Conservation (phyloP, 75 land plant genomes). For the Cupressus sempervirens region DNA sequence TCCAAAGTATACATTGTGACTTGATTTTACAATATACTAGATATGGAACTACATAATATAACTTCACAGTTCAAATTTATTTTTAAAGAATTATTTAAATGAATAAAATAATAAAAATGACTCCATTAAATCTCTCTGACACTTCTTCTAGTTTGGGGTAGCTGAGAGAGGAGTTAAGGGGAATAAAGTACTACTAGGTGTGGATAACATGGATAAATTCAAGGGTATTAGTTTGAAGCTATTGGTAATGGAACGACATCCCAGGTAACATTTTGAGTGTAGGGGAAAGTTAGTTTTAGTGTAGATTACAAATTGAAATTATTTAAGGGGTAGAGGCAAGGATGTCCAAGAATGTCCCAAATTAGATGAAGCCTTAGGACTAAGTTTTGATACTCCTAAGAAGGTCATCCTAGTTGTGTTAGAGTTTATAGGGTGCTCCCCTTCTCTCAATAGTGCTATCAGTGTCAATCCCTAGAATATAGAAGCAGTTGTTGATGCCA, state of each 20-base stretch:
- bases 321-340: constrained; percentile 70
- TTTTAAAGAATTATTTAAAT: too few relatives aligned
- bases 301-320: constrained; percentile 78
- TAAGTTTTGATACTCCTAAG: constrained; percentile 19
- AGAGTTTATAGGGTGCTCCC: constrained; percentile 73
- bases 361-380: constrained; percentile 31
- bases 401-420: constrained; percentile 73
- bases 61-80: too few relatives aligned
- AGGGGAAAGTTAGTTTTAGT: constrained; percentile 68
- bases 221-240: constrained; percentile 83
- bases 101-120: too few relatives aligned
- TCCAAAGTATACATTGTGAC: too few relatives aligned
- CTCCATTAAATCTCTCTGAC: constrained; percentile 37
- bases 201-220: constrained; percentile 80
- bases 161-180: constrained; percentile 56
- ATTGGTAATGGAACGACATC: constrained; percentile 64
- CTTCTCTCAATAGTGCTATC: constrained; percentile 74
- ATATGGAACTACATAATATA: too few relatives aligned
- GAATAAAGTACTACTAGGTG: constrained; percentile 46
- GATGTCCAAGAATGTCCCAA: constrained; percentile 45
- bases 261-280: constrained; percentile 37
- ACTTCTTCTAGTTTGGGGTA: constrained; percentile 47
- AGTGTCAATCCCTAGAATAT: constrained; percentile 75
- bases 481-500: constrained; percentile 68
- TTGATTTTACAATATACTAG: too few relatives aligned